Evolutionary conservation across 495 filamentous ascomycete species (phyloP).

Genomic region (Lichina pygmaea): DNA sequence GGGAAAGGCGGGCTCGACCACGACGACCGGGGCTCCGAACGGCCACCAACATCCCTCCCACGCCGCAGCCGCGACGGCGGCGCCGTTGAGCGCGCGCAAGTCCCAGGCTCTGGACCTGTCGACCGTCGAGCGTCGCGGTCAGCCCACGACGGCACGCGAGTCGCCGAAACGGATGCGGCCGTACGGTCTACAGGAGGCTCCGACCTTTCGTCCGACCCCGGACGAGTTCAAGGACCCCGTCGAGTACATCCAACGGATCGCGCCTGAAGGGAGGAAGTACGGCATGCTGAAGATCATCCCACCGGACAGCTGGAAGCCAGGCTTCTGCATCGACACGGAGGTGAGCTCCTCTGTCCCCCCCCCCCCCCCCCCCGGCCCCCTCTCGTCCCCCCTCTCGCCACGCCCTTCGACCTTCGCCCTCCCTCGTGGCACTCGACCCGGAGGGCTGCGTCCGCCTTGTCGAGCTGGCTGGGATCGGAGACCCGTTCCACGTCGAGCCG

Average conservation of each 20-base stretch:
- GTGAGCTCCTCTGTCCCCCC: no score
- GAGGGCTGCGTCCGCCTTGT: no score
- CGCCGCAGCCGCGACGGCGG: not conserved
- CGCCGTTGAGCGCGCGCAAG: constrained; percentile 38
- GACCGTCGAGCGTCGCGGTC: constrained; percentile 76
- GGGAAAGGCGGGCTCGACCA: constrained; percentile 1
- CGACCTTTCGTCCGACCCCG: constrained; percentile 68
- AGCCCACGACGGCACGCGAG: constrained; percentile 48
- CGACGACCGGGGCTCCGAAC: not conserved
- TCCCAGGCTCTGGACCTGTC: constrained; percentile 55
- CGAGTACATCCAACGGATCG: constrained; percentile 74
- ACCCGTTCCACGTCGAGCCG: no score
- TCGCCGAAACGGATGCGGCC: constrained; percentile 46
- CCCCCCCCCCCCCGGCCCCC: constrained; percentile 9
- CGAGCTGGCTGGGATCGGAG: no score
- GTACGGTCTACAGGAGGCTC: constrained; percentile 70
- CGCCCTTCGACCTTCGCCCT: not conserved
- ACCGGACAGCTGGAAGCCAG: constrained; percentile 75
- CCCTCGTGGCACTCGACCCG: not conserved
- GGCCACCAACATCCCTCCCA: no score
- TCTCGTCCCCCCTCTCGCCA: constrained; percentile 1
- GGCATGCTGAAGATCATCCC: constrained; percentile 90
- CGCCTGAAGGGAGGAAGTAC: constrained; percentile 56
- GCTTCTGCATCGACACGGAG: constrained; percentile 92
- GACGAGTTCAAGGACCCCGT: constrained; percentile 90